Conservation (phyloP, 1,139 yeast genomes). For the Candida frijolesensis region DNA sequence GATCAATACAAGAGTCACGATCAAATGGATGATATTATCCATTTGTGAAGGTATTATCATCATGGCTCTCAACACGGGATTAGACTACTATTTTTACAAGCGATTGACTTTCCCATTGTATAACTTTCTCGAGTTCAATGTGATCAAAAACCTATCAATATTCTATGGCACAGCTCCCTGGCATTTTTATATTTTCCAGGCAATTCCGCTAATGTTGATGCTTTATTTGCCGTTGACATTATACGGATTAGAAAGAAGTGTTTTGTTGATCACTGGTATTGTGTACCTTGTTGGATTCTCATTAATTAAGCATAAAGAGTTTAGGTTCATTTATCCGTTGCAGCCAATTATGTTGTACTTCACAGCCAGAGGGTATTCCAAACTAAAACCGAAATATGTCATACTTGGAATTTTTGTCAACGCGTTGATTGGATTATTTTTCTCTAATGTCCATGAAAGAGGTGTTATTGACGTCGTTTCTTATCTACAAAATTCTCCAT, state of each 20-base stretch:
- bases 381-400: conserved; percentile 6
- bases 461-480: conserved; percentile 77
- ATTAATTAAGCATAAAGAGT: conserved; percentile 78
- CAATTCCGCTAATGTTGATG: conserved; percentile 73
- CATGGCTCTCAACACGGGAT: conserved; percentile 33
- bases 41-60: conserved; percentile 22
- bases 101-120: conserved; percentile 60
- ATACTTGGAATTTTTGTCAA: conserved; percentile 36
- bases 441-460: conserved; percentile 72
- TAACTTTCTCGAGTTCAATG: conserved; percentile 76
- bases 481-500: conserved; percentile 42
- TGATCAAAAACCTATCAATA: conserved; percentile 68
- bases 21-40: conserved; percentile 18
- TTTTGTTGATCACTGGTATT: conserved; percentile 77
- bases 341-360: conserved; percentile 57
- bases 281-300: conserved; percentile 66
- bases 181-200: conserved; percentile 84
- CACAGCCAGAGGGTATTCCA: conserved; percentile 15
- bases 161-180: conserved; percentile 87
- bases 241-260: conserved; percentile 50
- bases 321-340: conserved; percentile 84
- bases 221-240: conserved; percentile 62
- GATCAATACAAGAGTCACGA: not conserved
- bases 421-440: conserved; percentile 48
- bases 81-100: conserved; percentile 68